These are phyloP conservation scores for Tilletia caries DNA, from an alignment of 1,284 basidiomycete genomes.

Conservation along the genomic window DNA sequence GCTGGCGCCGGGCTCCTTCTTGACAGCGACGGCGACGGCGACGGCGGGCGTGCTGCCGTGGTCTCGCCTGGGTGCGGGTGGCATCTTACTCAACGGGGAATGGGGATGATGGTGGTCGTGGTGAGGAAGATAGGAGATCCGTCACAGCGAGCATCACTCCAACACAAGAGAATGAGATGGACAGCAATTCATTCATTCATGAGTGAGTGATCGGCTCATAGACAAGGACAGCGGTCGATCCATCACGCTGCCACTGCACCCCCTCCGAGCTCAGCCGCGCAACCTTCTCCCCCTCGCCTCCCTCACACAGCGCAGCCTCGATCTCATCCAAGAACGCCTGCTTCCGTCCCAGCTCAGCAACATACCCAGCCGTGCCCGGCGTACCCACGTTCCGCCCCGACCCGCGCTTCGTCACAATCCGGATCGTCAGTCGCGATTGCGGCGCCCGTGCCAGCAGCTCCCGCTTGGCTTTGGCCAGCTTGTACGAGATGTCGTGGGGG, in stretches of 20 bases:
- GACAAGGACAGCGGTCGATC: neutral
- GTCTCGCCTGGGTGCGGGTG: conserved; percentile 2
- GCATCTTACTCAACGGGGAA: neutral
- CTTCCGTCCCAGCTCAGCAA: neutral
- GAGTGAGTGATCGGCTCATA: neutral
- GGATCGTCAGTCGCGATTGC: neutral
- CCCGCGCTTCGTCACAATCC: neutral
- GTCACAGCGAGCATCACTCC: neutral
- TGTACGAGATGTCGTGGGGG: conserved; percentile 40
- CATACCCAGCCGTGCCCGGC: neutral
- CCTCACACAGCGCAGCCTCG: neutral
- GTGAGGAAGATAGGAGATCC: neutral
- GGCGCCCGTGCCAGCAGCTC: conserved; percentile 21
- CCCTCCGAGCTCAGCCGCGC: neutral
- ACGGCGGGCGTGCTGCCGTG: neutral
- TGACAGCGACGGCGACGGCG: neutral
- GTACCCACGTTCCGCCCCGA: neutral
- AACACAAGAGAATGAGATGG: neutral
- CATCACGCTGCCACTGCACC: neutral
- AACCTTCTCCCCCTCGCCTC: neutral
- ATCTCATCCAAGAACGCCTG: neutral
- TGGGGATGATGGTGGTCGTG: neutral
- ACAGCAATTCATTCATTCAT: neutral
- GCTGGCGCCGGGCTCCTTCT: neutral
- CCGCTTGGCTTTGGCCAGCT: conserved; percentile 29